Conservation (phyloP, 1,139 yeast genomes). For the Protomyces pachydermus region DNA sequence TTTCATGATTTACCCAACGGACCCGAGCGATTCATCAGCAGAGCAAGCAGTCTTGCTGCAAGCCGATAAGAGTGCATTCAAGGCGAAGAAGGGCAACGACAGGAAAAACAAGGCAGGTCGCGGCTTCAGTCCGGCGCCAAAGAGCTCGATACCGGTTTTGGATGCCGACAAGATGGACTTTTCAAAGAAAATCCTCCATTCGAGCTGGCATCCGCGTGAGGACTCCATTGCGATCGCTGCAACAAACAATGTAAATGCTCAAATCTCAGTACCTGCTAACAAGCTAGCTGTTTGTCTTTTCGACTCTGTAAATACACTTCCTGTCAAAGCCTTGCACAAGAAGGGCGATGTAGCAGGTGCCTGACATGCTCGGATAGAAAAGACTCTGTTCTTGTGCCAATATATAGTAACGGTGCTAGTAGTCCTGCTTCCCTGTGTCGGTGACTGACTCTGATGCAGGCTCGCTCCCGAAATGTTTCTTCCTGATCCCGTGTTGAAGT, state of each 20-base stretch:
- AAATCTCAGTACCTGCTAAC: conserved; percentile 7
- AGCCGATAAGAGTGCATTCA: conserved; percentile 97
- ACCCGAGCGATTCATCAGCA: conserved; percentile 48
- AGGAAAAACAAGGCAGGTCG: conserved; percentile 26
- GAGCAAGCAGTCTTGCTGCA: conserved; percentile 79
- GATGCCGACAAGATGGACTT: conserved; percentile 82
- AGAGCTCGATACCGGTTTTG: conserved; percentile 33
- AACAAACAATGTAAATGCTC: conserved; percentile 76
- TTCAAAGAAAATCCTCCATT: conserved; percentile 87
- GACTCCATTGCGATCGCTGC: conserved; percentile 98
- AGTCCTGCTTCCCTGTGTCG: not conserved
- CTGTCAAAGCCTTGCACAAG: not conserved
- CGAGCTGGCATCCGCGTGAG: conserved; percentile 98
- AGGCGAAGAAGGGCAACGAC: conserved; percentile 57
- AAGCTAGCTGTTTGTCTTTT: conserved; percentile 42
- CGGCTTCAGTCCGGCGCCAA: conserved; percentile 22
- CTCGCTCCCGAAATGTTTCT: conserved; percentile 6
- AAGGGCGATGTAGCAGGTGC: not conserved
- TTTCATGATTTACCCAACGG: conserved; percentile 87
- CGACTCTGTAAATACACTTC: conserved; percentile 35
- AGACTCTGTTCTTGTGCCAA: not conserved
- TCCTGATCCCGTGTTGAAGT: conserved; percentile 1
- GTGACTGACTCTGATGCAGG: not conserved
- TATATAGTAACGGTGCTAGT: not conserved
- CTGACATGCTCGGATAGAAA: conserved; percentile 4